These are phyloP conservation scores for Aegilops tauschii DNA, from an alignment of 176 grass and related monocot species.

Conservation along the genomic window DNA sequence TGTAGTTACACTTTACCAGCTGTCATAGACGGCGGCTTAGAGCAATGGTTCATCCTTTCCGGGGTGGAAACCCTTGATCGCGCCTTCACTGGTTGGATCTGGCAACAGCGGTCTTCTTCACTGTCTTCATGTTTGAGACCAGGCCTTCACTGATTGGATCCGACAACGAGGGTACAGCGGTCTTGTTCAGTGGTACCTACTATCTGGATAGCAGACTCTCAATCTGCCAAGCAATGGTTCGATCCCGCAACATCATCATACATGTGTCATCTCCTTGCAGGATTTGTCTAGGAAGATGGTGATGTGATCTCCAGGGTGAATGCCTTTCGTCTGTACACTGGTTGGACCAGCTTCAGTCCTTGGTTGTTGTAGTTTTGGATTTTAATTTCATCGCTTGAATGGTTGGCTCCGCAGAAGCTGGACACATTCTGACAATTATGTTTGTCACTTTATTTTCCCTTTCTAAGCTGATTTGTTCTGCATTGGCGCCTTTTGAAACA, in stretches of 20 bases:
- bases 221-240: neutral
- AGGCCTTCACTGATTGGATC: neutral
- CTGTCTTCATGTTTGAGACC: neutral
- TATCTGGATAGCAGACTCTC: neutral
- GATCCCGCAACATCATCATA: neutral
- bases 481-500: neutral
- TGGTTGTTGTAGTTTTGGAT: neutral
- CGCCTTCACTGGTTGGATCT: neutral
- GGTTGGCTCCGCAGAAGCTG: neutral
- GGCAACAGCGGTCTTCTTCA: neutral
- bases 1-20: neutral
- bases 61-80: neutral
- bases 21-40: neutral
- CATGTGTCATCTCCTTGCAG: neutral
- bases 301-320: neutral
- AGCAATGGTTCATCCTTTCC: neutral
- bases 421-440: neutral
- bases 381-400: neutral
- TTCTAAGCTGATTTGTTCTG: neutral
- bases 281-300: neutral
- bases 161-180: neutral
- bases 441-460: neutral
- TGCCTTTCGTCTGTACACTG: neutral
- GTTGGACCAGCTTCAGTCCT: neutral
- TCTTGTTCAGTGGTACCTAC: neutral